A percentile compares a stretch with the other conserved stretches of the same genome.
phyloP scores from a whole-genome alignment of 2,329 filamentous ascomycete genomes.

The Fusarium mexicanum region DNA sequence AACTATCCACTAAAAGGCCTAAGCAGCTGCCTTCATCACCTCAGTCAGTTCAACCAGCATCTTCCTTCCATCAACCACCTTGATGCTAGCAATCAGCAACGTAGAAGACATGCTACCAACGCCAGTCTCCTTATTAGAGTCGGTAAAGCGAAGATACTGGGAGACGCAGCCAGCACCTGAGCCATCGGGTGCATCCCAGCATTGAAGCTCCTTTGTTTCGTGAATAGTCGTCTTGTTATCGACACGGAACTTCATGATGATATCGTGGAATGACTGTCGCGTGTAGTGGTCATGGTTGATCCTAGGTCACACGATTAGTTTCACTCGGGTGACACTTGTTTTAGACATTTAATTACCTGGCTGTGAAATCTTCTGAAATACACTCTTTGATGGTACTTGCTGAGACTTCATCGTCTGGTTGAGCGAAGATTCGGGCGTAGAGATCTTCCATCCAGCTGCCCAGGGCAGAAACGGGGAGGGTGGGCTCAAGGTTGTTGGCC shows the following conservation, averaged over 20 bases:
- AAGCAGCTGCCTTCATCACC: background rate
- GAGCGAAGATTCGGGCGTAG: background rate
- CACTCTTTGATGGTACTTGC: accelerated
- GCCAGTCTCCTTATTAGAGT: background rate
- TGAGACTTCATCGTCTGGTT: background rate
- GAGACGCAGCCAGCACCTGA: background rate
- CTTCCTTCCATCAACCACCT: accelerated
- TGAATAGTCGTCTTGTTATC: background rate
- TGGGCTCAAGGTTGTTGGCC: accelerated
- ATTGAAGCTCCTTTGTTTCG: background rate
- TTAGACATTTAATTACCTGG: background rate
- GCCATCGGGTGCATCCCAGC: background rate
- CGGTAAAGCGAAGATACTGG: background rate
- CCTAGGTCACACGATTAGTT: accelerated
- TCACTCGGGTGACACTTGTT: background rate
- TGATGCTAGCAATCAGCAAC: background rate
- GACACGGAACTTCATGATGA: background rate
- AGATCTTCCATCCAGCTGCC: background rate
- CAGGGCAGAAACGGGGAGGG: background rate
- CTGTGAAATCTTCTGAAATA: background rate
- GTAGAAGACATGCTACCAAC: background rate
- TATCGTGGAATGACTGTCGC: background rate
- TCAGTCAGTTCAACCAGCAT: background rate
- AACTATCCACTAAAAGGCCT: accelerated
- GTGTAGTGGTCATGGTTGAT: background rate